These are phyloP conservation scores for Pythium oligandrum DNA, from an alignment of 352 stramenopile genomes.

Conservation along the genomic window DNA sequence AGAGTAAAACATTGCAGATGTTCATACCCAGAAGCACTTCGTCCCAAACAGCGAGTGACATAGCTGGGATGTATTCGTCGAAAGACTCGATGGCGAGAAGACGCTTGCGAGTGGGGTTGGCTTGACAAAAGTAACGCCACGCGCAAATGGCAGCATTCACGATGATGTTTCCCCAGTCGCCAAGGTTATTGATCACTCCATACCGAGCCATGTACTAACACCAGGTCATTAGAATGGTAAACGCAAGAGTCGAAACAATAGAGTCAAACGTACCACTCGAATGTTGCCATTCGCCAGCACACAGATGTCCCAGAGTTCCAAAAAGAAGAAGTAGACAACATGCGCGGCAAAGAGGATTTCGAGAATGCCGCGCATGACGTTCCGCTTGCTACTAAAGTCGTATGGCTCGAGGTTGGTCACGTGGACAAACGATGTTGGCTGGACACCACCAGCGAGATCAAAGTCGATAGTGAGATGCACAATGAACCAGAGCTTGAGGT, in stretches of 20 bases:
- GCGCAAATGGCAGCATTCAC: constrained; percentile 50
- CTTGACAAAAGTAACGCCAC: constrained; percentile 56
- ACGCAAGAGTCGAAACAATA: not conserved
- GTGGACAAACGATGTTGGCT: constrained; percentile 33
- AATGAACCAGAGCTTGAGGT: constrained; percentile 58
- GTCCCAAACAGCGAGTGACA: constrained; percentile 49
- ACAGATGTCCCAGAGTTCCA: constrained; percentile 62
- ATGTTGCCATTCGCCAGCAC: constrained; percentile 52
- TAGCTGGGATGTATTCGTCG: constrained; percentile 50
- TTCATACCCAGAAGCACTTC: constrained; percentile 59
- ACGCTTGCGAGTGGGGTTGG: constrained; percentile 22
- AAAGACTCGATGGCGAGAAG: constrained; percentile 50
- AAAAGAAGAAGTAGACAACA: constrained; percentile 53
- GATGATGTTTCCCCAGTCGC: constrained; percentile 61
- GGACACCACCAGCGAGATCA: constrained; percentile 53
- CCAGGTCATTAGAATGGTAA: not conserved
- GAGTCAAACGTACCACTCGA: constrained; percentile 25
- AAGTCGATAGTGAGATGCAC: constrained; percentile 53
- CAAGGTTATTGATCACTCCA: constrained; percentile 57
- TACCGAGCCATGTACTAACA: constrained; percentile 58
- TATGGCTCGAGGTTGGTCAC: constrained; percentile 67
- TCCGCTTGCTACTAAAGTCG: constrained; percentile 44
- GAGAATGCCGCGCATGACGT: constrained; percentile 36
- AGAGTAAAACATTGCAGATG: constrained; percentile 57
- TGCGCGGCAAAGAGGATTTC: constrained; percentile 43